These are phyloP conservation scores for Didymella exigua DNA, from an alignment of 2,329 filamentous ascomycete species.

Conservation along the genomic window DNA sequence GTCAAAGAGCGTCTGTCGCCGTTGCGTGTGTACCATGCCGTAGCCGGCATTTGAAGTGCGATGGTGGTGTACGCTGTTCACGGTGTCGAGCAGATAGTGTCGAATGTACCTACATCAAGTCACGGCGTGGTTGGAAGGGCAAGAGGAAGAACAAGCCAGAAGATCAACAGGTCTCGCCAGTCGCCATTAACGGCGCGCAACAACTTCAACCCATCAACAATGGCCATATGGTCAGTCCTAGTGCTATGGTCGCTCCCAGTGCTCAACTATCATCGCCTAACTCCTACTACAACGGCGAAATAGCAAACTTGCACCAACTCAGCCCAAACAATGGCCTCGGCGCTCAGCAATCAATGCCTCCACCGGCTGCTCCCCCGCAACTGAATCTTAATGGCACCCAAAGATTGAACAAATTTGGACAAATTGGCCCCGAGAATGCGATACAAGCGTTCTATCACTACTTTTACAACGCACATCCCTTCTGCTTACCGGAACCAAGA, in stretches of 20 bases:
- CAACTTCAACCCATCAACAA: slow-evolving; percentile 23
- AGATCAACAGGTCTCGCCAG: slow-evolving; percentile 33
- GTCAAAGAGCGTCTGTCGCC: slow-evolving; percentile 42
- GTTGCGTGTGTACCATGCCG: slow-evolving; percentile 60
- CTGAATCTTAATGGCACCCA: slow-evolving; percentile 43
- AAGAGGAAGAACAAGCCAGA: slow-evolving; percentile 47
- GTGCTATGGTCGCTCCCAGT: slow-evolving; percentile 18
- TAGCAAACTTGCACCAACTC: slow-evolving; percentile 30
- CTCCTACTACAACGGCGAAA: slow-evolving; percentile 37
- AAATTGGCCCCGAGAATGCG: slow-evolving; percentile 37
- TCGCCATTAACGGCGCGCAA: slow-evolving; percentile 30
- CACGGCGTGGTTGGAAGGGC: slow-evolving; percentile 57
- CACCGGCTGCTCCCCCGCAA: slow-evolving; percentile 28
- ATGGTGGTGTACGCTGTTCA: slow-evolving; percentile 57
- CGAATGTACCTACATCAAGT: slow-evolving; percentile 59
- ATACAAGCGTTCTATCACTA: slow-evolving; percentile 52
- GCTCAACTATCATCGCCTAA: slow-evolving; percentile 40
- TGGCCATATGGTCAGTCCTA: slow-evolving; percentile 19
- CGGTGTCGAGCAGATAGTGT: slow-evolving; percentile 54
- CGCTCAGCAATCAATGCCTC: slow-evolving; percentile 24
- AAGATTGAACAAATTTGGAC: slow-evolving; percentile 37
- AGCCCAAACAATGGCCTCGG: slow-evolving; percentile 30
- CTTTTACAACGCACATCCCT: slow-evolving; percentile 62
- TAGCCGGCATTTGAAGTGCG: slow-evolving; percentile 60
- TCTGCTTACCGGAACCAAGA: slow-evolving; percentile 57